These are phyloP conservation scores for Alternaria infectoria DNA, from an alignment of 2,329 filamentous ascomycete genomes.

Conservation along the genomic window DNA sequence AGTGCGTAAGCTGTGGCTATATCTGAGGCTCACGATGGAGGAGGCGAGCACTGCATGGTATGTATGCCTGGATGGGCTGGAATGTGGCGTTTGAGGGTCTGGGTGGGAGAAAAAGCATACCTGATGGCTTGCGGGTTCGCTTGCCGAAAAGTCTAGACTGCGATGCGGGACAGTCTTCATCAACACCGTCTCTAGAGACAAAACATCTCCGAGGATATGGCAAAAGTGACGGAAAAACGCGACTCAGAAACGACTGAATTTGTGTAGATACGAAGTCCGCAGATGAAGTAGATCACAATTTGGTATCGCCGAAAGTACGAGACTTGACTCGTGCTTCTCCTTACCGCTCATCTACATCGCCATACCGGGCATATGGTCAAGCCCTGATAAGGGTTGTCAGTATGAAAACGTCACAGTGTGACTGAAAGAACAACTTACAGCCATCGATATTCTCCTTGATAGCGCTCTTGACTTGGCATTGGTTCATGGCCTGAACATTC, in stretches of 20 bases:
- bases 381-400: neutral
- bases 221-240: neutral
- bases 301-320: neutral
- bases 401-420: neutral
- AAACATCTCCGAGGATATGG: neutral
- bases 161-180: neutral
- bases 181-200: neutral
- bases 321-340: neutral
- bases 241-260: neutral
- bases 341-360: neutral
- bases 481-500: slow-evolving; percentile 20
- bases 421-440: slow-evolving; percentile 17
- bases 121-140: neutral
- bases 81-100: neutral
- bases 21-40: neutral
- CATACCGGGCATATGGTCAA: slow-evolving; percentile 5
- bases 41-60: neutral
- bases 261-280: neutral
- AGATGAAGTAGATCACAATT: neutral
- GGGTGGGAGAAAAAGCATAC: neutral
- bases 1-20: neutral
- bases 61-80: neutral
- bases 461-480: slow-evolving; percentile 30
- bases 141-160: neutral
- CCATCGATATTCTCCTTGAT: slow-evolving; percentile 34